Evolutionary conservation across 768 basidiomycete species (phyloP).

Genomic region (Calocybe gangraenosa): DNA sequence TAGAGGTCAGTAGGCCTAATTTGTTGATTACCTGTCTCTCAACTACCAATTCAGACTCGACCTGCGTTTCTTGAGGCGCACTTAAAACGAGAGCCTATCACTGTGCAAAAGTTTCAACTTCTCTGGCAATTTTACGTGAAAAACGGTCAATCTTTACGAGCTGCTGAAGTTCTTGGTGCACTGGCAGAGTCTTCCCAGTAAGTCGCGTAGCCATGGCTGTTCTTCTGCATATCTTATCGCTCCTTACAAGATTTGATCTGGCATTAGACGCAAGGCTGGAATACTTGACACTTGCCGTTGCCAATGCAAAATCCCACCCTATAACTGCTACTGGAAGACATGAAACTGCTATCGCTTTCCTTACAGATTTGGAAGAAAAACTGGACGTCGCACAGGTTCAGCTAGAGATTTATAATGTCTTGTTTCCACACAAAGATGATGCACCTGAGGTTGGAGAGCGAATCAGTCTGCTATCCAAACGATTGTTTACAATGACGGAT

Average conservation of each 20-base stretch:
- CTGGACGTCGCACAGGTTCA: conserved; percentile 97
- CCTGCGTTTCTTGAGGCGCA: conserved; percentile 88
- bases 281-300: conserved; percentile 90
- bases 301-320: conserved; percentile 94
- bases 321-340: conserved; percentile 72
- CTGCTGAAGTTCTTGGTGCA: conserved; percentile 79
- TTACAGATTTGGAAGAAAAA: conserved; percentile 94
- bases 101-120: conserved; percentile 80
- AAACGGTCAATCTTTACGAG: conserved; percentile 79
- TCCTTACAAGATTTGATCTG: conserved; percentile 51
- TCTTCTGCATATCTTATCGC: not conserved
- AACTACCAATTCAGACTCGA: conserved; percentile 52
- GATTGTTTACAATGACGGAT: conserved; percentile 79
- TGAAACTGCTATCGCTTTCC: conserved; percentile 90
- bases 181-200: conserved; percentile 85
- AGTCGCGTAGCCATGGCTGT: conserved; percentile 23
- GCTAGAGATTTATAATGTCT: conserved; percentile 76
- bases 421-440: conserved; percentile 58
- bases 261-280: conserved; percentile 76
- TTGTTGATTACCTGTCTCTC: conserved; percentile 4
- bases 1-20: conserved; percentile 75
- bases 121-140: conserved; percentile 98
- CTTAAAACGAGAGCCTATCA: conserved; percentile 74
- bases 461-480: conserved; percentile 53
- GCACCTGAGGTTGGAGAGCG: conserved; percentile 60